phyloP scores from a whole-genome alignment of 75 land plant species.

The Cupressus sempervirens region DNA sequence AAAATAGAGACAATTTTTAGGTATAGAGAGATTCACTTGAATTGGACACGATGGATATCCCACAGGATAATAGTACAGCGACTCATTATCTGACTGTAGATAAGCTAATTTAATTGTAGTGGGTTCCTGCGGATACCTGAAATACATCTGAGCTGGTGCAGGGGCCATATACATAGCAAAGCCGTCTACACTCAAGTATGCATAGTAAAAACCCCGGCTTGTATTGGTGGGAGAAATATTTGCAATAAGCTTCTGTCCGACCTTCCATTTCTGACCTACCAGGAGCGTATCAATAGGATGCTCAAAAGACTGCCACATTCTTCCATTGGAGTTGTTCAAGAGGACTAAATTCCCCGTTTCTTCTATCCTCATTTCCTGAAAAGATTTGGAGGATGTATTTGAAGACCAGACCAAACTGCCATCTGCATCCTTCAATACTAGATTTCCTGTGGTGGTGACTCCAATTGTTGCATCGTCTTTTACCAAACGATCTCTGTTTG shows the following conservation, averaged over 20 bases:
- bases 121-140: background rate
- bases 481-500: slow-evolving; percentile 33
- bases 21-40: too few species aligned
- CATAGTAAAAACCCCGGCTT: slow-evolving; percentile 5
- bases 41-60: background rate
- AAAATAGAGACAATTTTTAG: background rate
- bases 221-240: slow-evolving; percentile 16
- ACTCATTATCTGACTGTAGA: background rate
- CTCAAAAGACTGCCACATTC: slow-evolving; percentile 46
- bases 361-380: background rate
- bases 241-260: slow-evolving; percentile 22
- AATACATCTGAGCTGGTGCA: background rate
- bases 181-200: background rate
- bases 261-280: slow-evolving; percentile 23
- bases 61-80: background rate
- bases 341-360: slow-evolving; percentile 38
- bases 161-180: background rate
- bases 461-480: slow-evolving; percentile 17
- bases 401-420: slow-evolving; percentile 40
- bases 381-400: slow-evolving; percentile 16
- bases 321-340: slow-evolving; percentile 12
- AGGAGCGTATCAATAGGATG: slow-evolving; percentile 42
- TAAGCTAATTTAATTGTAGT: background rate
- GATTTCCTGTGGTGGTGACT: slow-evolving; percentile 21
- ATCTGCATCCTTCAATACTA: slow-evolving; percentile 17